phyloP scores from a whole-genome alignment of 139 green algal species.

The Spirogloea muscicola region DNA sequence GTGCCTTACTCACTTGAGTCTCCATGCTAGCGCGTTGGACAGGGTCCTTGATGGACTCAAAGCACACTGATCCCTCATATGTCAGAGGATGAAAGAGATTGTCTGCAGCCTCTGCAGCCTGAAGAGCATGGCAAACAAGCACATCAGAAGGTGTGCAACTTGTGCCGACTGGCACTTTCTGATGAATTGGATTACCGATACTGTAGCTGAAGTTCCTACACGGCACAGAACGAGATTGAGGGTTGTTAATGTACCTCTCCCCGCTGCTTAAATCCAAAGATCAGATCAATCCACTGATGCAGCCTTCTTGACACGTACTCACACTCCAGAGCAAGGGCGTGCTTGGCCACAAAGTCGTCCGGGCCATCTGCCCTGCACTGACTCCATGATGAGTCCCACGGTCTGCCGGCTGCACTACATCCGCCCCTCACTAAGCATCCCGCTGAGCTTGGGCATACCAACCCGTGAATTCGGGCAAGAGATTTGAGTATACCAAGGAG shows the following conservation, averaged over 20 bases:
- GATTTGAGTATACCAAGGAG: constrained; percentile 60
- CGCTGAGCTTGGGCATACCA: neutral
- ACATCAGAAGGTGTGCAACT: constrained; percentile 46
- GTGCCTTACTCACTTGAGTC: constrained; percentile 41
- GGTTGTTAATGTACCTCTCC: neutral
- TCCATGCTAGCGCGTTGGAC: constrained; percentile 30
- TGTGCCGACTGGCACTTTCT: neutral
- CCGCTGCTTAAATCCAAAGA: constrained; percentile 46
- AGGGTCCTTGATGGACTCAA: constrained; percentile 41
- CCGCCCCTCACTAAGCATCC: neutral
- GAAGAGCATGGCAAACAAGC: constrained; percentile 59
- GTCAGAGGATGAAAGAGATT: constrained; percentile 88
- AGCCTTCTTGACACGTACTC: constrained; percentile 58
- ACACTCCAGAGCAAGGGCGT: constrained; percentile 55
- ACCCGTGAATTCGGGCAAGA: neutral
- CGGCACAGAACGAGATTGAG: neutral
- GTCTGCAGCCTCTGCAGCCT: constrained; percentile 66
- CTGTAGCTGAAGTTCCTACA: neutral
- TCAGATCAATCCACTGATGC: constrained; percentile 60
- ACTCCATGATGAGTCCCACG: no score
- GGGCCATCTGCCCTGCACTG: constrained; percentile 45
- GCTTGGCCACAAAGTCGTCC: constrained; percentile 39
- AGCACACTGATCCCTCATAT: constrained; percentile 70
- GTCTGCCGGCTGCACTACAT: no score
- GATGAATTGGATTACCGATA: neutral